A percentile compares a stretch with the other conserved stretches of the same genome.
phyloP scores from a whole-genome alignment of 176 grass and related monocot genomes.

The Tillandsia fasciculata region DNA sequence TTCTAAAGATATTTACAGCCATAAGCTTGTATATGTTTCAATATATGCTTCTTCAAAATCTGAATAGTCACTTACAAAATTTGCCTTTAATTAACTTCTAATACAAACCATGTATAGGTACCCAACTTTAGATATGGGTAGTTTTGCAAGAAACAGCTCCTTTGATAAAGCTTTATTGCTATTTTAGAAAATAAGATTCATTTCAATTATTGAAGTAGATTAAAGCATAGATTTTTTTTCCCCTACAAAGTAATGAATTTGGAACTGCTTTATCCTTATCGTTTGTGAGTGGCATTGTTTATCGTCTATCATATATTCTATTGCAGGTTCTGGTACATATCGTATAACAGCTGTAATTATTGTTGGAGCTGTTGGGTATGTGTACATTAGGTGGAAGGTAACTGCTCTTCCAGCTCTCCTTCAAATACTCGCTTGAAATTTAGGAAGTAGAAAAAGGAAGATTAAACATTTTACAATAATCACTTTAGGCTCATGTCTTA shows the following conservation, averaged over 20 bases:
- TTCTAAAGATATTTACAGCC: no score
- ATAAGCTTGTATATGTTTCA: no score
- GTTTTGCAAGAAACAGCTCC: no score
- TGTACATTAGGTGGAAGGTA: constrained; percentile 91
- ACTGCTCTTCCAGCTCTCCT: background rate
- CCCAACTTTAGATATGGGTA: no score
- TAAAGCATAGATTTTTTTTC: background rate
- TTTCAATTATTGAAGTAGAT: no score
- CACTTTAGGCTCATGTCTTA: no score
- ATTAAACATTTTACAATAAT: background rate
- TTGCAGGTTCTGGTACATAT: constrained; percentile 41
- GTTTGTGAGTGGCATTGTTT: background rate
- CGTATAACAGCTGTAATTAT: constrained; percentile 50
- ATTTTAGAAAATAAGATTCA: no score
- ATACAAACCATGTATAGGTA: no score
- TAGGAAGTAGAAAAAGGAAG: background rate
- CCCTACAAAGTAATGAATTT: background rate
- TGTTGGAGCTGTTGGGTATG: constrained; percentile 76
- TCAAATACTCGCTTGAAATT: background rate
- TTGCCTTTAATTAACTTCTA: no score
- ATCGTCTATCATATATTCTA: background rate
- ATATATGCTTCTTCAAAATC: no score
- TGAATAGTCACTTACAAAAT: no score
- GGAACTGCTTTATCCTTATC: background rate
- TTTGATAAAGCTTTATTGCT: no score